These are phyloP conservation scores for Teratosphaeria zuluensis DNA, from an alignment of 2,329 filamentous ascomycete species.

Conservation along the genomic window DNA sequence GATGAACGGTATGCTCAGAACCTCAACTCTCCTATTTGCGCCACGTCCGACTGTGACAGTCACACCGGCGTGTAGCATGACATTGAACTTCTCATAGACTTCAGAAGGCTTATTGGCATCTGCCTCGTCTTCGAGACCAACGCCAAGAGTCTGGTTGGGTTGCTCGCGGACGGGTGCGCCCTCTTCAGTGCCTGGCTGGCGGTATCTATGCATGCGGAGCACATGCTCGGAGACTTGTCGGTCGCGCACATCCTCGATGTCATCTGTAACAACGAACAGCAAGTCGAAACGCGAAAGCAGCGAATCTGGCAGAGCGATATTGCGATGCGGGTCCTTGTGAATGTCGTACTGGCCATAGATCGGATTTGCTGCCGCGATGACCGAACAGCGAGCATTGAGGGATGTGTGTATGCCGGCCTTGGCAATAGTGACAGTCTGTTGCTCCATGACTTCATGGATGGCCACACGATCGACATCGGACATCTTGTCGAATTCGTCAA, in stretches of 20 bases:
- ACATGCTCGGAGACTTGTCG: constrained; percentile 92
- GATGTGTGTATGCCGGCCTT: constrained; percentile 98
- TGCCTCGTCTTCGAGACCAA: constrained; percentile 70
- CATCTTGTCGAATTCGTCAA: constrained; percentile 99
- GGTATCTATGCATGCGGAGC: constrained; percentile 91
- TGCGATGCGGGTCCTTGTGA: constrained; percentile 97
- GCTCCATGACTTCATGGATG: constrained; percentile 99
- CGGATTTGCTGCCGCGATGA: constrained; percentile 91
- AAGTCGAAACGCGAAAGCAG: constrained; percentile 97
- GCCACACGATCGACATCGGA: constrained; percentile 95
- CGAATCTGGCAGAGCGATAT: constrained; percentile 94
- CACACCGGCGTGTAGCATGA: constrained; percentile 90
- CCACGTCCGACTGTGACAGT: constrained; percentile 66
- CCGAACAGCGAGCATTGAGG: constrained; percentile 90
- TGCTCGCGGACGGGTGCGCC: constrained; percentile 90
- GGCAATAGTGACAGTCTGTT: constrained; percentile 97
- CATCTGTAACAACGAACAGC: constrained; percentile 93
- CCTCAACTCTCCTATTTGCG: constrained; percentile 66
- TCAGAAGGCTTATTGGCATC: constrained; percentile 69
- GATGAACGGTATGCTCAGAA: constrained; percentile 93
- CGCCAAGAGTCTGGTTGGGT: constrained; percentile 70
- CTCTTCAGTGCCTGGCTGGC: constrained; percentile 84
- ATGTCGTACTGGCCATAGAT: constrained; percentile 98
- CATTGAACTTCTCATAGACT: constrained; percentile 92
- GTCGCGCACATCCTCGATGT: constrained; percentile 90